These are phyloP conservation scores for Heliophila coronopifolia DNA, from an alignment of 441 rosid genomes.

Conservation along the genomic window DNA sequence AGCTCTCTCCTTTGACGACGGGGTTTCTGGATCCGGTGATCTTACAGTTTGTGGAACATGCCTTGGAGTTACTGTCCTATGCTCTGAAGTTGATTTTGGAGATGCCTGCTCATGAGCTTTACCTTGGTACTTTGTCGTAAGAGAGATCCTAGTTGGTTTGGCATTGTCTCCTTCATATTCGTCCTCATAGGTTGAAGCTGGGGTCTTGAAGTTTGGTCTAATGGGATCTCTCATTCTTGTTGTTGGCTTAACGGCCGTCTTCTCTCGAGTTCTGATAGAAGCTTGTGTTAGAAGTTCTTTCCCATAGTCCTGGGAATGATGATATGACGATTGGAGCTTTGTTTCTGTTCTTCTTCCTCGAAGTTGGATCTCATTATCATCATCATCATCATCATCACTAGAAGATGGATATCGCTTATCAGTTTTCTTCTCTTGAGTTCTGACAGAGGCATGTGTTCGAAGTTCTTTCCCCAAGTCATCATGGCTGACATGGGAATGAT, in stretches of 20 bases:
- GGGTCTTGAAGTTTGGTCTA: conserved; percentile 10
- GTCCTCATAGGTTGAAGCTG: conserved; percentile 31
- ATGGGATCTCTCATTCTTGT: conserved; percentile 8
- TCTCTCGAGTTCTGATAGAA: conserved; percentile 20
- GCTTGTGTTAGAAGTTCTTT: conserved; percentile 1
- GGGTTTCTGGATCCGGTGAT: conserved; percentile 30
- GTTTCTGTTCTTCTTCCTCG: conserved; percentile 26
- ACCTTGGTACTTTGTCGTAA: conserved; percentile 43
- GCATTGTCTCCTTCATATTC: conserved; percentile 33
- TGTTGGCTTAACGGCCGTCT: conserved; percentile 7
- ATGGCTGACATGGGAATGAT: conserved; percentile 19
- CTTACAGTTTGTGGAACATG: conserved; percentile 6
- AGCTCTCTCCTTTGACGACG: conserved; percentile 44
- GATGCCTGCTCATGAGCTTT: conserved; percentile 27
- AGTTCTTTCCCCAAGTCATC: conserved; percentile 24
- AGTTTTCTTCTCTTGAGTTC: conserved; percentile 23
- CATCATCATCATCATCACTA: too few species aligned
- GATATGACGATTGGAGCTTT: conserved; percentile 28
- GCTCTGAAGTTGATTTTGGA: conserved; percentile 26
- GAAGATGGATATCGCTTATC: too few species aligned
- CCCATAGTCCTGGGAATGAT: conserved; percentile 33
- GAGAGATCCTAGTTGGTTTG: conserved; percentile 36
- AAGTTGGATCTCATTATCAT: conserved; percentile 32
- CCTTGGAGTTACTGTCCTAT: conserved; percentile 10
- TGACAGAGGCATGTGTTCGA: neutral